Percentiles rank a stretch among this genome's conserved stretches.
Evolutionary conservation across 805 yeast species (phyloP).

Genomic region (Yarrowia deformans): DNA sequence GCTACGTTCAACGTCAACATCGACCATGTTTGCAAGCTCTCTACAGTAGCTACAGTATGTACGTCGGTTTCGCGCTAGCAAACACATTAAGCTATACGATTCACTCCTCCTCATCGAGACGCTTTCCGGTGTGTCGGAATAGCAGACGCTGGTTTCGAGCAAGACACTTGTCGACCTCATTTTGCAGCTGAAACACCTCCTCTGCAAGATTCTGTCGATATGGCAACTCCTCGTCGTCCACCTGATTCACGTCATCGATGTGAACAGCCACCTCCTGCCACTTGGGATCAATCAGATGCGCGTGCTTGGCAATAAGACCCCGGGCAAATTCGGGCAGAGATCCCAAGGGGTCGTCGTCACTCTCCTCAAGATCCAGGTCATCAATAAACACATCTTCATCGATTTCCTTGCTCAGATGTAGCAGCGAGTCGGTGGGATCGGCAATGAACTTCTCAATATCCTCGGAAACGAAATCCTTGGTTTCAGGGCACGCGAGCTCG

Average conservation of each 20-base stretch:
- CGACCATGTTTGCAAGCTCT: no score
- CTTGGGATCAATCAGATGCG: conserved; percentile 14
- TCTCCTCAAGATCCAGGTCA: conserved; percentile 14
- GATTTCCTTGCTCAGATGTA: conserved; percentile 16
- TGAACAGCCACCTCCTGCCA: conserved; percentile 32
- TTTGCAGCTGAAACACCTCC: conserved; percentile 32
- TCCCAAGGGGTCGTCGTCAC: conserved; percentile 17
- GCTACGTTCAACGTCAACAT: no score
- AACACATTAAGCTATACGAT: neutral
- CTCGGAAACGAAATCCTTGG: neutral
- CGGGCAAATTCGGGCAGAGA: conserved; percentile 23
- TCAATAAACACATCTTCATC: conserved; percentile 24
- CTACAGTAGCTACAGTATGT: no score
- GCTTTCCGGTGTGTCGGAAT: conserved; percentile 25
- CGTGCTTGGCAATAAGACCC: conserved; percentile 6
- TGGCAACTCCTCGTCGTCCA: conserved; percentile 31
- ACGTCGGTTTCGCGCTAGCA: no score
- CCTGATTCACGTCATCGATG: conserved; percentile 22
- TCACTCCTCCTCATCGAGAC: conserved; percentile 7
- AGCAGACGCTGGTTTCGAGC: conserved; percentile 29
- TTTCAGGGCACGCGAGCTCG: neutral
- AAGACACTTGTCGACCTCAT: conserved; percentile 12
- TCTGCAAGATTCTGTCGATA: conserved; percentile 28
- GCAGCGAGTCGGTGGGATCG: conserved; percentile 2
- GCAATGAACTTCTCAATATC: conserved; percentile 31